phyloP scores from a whole-genome alignment of 1,139 yeast species.

The Saccharomyces hybrid region DNA sequence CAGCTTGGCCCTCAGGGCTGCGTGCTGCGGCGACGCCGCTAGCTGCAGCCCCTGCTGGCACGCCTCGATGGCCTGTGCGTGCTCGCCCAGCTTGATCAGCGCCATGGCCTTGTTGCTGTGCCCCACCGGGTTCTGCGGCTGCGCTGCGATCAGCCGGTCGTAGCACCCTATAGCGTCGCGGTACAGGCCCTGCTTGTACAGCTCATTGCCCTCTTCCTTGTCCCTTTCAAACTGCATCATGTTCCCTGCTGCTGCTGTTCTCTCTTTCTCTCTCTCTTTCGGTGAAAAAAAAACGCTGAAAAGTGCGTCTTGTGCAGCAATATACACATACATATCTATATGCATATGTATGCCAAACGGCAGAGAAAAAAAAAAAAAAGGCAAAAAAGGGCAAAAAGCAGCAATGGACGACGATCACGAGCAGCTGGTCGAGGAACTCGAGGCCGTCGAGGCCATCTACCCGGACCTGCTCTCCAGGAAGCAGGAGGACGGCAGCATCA shows the following conservation, averaged over 20 bases:
- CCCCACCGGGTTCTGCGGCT: slow-evolving; percentile 52
- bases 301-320: not conserved
- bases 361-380: not conserved
- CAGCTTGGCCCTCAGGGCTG: slow-evolving; percentile 42
- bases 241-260: slow-evolving; percentile 5
- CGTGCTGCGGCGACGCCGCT: slow-evolving; percentile 13
- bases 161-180: slow-evolving; percentile 55
- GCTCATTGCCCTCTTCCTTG: slow-evolving; percentile 53
- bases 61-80: slow-evolving; percentile 52
- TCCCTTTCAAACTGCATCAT: slow-evolving; percentile 23
- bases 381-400: not conserved
- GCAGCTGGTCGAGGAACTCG: slow-evolving; percentile 68
- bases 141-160: slow-evolving; percentile 54
- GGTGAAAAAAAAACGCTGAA: slow-evolving; percentile 3
- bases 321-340: not conserved
- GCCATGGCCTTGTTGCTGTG: slow-evolving; percentile 79
- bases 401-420: slow-evolving; percentile 29
- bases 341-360: not conserved
- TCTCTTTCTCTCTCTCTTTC: slow-evolving; percentile 3
- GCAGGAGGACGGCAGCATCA: slow-evolving; percentile 35
- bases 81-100: slow-evolving; percentile 48
- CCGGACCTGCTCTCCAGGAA: slow-evolving; percentile 49
- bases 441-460: slow-evolving; percentile 83
- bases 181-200: slow-evolving; percentile 49
- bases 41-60: slow-evolving; percentile 49